Evolutionary conservation across 176 grass and related monocot species (phyloP).

Genomic region (Elaeis guineensis): DNA sequence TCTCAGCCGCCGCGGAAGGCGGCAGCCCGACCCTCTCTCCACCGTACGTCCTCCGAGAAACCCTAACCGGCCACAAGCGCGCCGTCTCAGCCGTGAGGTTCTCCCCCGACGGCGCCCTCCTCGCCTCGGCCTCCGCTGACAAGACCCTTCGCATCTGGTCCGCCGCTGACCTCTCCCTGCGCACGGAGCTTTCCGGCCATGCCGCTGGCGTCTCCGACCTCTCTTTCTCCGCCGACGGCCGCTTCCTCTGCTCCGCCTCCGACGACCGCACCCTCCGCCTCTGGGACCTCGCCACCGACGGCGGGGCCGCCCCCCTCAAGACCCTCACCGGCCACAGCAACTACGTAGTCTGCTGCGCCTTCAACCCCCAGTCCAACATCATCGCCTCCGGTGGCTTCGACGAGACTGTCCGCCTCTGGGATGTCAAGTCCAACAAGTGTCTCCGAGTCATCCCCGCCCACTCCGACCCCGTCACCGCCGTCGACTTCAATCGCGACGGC

Average conservation of each 20-base stretch:
- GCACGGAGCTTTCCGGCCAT: slow-evolving; percentile 3
- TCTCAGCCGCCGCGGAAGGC: not conserved
- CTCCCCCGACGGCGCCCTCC: slow-evolving; percentile 8
- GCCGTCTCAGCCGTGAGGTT: slow-evolving; percentile 9
- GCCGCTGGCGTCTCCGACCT: slow-evolving; percentile 11
- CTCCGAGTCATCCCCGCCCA: slow-evolving; percentile 7
- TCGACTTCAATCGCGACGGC: slow-evolving; percentile 6
- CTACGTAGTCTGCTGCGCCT: slow-evolving; percentile 13
- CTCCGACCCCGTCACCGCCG: slow-evolving; percentile 12
- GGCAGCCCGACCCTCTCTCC: not conserved
- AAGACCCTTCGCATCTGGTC: slow-evolving; percentile 14
- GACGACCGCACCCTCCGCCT: slow-evolving; percentile 13
- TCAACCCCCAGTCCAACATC: slow-evolving; percentile 10
- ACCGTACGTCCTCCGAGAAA: not conserved
- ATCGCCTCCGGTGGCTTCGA: slow-evolving; percentile 15
- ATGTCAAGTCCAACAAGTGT: slow-evolving; percentile 12
- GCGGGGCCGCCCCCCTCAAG: not conserved
- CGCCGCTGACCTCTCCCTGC: not conserved
- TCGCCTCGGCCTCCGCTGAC: slow-evolving; percentile 14
- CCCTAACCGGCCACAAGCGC: slow-evolving; percentile 2
- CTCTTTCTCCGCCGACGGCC: slow-evolving; percentile 13
- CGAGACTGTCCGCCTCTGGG: slow-evolving; percentile 17
- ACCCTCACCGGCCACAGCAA: slow-evolving; percentile 5
- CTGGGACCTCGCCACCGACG: slow-evolving; percentile 2
- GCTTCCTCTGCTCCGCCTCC: slow-evolving; percentile 15